Evolutionary conservation across 2,329 filamentous ascomycete species (phyloP).

Genomic region (Trichoderma atroviride): DNA sequence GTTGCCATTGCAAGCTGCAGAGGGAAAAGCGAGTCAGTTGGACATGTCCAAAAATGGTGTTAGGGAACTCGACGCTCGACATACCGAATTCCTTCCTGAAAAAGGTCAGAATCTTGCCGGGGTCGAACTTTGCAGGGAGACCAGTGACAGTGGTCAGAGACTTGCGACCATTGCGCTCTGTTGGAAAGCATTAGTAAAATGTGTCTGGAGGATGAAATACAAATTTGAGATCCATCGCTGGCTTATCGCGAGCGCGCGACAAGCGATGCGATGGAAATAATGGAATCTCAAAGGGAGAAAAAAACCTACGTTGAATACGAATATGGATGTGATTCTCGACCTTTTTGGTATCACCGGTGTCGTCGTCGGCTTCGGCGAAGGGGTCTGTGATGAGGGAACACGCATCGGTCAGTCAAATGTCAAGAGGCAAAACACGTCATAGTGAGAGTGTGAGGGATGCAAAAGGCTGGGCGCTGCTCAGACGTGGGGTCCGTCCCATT

Average conservation of each 20-base stretch:
- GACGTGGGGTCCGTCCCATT: background rate
- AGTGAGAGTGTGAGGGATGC: background rate
- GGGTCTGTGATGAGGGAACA: constrained; percentile 67
- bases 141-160: constrained; percentile 99
- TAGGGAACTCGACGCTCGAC: constrained; percentile 34
- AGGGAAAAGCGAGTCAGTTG: background rate
- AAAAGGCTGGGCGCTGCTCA: background rate
- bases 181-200: constrained; percentile 44
- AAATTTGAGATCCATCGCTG: background rate
- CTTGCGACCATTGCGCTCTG: constrained; percentile 99
- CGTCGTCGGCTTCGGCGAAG: constrained; percentile 99
- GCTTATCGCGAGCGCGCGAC: constrained; percentile 25
- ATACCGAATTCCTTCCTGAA: constrained; percentile 99
- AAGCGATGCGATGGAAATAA: background rate
- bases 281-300: background rate
- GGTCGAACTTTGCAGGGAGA: constrained; percentile 97
- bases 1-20: constrained; percentile 94
- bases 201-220: background rate
- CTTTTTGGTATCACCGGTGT: constrained; percentile 92
- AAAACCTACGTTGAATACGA: constrained; percentile 90
- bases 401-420: background rate
- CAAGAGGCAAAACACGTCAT: background rate
- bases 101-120: constrained; percentile 99
- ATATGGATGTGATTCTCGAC: constrained; percentile 99
- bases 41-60: background rate